phyloP scores from a whole-genome alignment of 768 basidiomycete genomes.

The Podaxis sp. region DNA sequence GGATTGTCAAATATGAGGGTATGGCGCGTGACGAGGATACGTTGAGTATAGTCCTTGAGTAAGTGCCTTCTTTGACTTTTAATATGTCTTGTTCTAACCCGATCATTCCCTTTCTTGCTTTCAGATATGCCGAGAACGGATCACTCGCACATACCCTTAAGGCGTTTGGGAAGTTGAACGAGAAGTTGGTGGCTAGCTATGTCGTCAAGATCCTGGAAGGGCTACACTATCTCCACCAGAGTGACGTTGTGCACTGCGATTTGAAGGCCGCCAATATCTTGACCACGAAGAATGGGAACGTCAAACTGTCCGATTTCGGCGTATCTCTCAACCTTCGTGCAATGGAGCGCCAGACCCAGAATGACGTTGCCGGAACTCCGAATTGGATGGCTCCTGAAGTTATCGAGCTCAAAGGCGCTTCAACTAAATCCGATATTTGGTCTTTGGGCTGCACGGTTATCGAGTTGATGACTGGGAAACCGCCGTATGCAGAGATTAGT shows the following conservation, averaged over 20 bases:
- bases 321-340: constrained; percentile 95
- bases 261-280: constrained; percentile 98
- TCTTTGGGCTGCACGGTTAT: constrained; percentile 93
- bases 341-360: constrained; percentile 77
- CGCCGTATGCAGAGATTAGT: constrained; percentile 86
- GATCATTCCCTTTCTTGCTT: constrained; percentile 2
- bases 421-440: constrained; percentile 94
- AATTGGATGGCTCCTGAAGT: constrained; percentile 99
- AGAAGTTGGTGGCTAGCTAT: constrained; percentile 87
- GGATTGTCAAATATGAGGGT: constrained; percentile 97
- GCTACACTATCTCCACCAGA: constrained; percentile 85
- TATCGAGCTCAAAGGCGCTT: constrained; percentile 91
- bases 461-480: constrained; percentile 88
- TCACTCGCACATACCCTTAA: constrained; percentile 91
- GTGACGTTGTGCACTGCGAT: constrained; percentile 95
- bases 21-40: constrained; percentile 89
- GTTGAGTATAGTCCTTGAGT: constrained; percentile 94
- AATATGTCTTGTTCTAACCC: constrained; percentile 12
- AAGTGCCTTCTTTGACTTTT: constrained; percentile 32
- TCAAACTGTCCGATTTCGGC: constrained; percentile 97
- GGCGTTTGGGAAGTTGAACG: constrained; percentile 92
- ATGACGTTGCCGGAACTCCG: constrained; percentile 87
- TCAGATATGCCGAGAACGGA: constrained; percentile 93
- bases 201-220: constrained; percentile 97
- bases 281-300: constrained; percentile 97